Percentiles rank a stretch among this genome's conserved stretches.
phyloP scores from a whole-genome alignment of 2,329 filamentous ascomycete genomes.

The Lachnellula cervina region DNA sequence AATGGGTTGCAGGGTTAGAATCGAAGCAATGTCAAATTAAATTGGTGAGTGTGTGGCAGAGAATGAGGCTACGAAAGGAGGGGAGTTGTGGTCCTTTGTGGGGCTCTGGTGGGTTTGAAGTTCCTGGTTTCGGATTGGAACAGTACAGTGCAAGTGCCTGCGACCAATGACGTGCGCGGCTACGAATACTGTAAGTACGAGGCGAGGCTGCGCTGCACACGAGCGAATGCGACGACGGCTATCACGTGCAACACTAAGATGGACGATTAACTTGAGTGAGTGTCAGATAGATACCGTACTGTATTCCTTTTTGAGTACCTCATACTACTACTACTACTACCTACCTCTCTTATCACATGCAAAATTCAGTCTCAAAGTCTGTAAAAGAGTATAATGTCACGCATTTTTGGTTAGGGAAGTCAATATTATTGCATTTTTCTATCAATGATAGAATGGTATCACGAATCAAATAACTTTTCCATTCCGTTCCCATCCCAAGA shows the following conservation, averaged over 20 bases:
- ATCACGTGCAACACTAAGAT: too few relatives aligned
- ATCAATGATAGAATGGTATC: conserved; percentile 22
- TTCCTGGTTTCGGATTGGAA: neutral
- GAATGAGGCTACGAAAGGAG: neutral
- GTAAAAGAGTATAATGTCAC: too few relatives aligned
- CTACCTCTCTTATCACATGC: neutral
- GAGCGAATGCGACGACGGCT: too few relatives aligned
- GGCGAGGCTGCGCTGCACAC: too few relatives aligned
- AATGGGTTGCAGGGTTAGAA: neutral
- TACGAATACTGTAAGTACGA: neutral
- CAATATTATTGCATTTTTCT: conserved; percentile 12
- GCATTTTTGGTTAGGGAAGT: neutral
- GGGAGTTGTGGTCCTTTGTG: neutral
- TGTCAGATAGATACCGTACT: too few relatives aligned
- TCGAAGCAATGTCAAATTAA: neutral
- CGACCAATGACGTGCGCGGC: conserved; percentile 17
- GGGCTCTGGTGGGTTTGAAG: neutral
- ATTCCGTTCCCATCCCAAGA: conserved; percentile 29
- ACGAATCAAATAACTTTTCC: conserved; percentile 30
- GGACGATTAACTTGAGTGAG: too few relatives aligned
- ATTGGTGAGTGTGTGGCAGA: neutral
- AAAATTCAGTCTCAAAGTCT: neutral
- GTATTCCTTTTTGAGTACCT: too few relatives aligned
- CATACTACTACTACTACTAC: too few relatives aligned
- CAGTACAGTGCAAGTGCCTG: neutral